A percentile compares a stretch with the other conserved stretches of the same genome.
Evolutionary conservation across 73 alveolate genomes (phyloP).

Genomic region (Paramecium bursaria): DNA sequence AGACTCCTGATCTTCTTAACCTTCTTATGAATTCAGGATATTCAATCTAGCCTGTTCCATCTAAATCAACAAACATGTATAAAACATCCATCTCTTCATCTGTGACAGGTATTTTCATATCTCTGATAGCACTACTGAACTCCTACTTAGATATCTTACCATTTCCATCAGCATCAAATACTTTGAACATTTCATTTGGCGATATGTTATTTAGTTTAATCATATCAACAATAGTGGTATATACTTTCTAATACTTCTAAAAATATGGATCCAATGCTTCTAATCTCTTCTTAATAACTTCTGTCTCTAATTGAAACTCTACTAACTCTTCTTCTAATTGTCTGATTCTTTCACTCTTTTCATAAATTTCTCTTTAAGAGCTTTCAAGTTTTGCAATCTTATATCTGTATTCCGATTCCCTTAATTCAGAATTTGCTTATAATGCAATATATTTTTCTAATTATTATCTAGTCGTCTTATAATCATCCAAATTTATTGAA

Average conservation of each 20-base stretch:
- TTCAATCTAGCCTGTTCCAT: conserved; percentile 66
- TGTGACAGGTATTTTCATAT: conserved; percentile 50
- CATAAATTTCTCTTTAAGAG: conserved; percentile 65
- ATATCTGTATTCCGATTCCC: conserved; percentile 47
- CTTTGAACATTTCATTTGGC: conserved; percentile 54
- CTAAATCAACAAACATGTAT: conserved; percentile 68
- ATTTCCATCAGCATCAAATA: conserved; percentile 68
- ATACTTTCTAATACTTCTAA: conserved; percentile 36
- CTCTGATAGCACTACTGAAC: conserved; percentile 50
- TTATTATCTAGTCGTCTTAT: conserved; percentile 40
- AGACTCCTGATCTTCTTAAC: conserved; percentile 64
- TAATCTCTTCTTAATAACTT: conserved; percentile 60
- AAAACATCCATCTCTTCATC: conserved; percentile 62
- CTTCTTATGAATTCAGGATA: conserved; percentile 59
- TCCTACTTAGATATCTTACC: conserved; percentile 46
- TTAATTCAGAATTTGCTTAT: conserved; percentile 54
- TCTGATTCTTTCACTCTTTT: conserved; percentile 58
- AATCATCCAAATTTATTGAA: conserved; percentile 28
- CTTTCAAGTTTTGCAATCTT: conserved; percentile 55
- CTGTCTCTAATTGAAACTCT: conserved; percentile 65
- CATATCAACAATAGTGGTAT: conserved; percentile 18
- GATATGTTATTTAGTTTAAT: conserved; percentile 53
- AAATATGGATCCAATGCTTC: conserved; percentile 46
- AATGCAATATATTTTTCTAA: conserved; percentile 26
- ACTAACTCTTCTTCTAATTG: conserved; percentile 68